Percentiles rank a stretch among this genome's conserved stretches.
phyloP scores from a whole-genome alignment of 2,329 filamentous ascomycete genomes.

The Sphaerulina musiva region DNA sequence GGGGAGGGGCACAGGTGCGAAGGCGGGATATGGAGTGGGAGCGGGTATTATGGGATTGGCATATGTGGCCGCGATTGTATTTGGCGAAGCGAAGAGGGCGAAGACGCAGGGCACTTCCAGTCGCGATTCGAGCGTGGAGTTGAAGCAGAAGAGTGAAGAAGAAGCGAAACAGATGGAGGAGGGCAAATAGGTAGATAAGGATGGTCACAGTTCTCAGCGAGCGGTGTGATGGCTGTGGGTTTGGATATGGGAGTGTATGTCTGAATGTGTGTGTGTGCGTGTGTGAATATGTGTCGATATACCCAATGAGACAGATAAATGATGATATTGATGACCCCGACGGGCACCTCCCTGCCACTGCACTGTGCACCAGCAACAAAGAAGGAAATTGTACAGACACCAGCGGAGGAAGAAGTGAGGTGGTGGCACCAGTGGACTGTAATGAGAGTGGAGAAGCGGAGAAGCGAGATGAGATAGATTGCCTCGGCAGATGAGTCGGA shows the following conservation, averaged over 20 bases:
- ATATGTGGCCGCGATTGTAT: conserved; percentile 35
- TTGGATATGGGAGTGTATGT: no score
- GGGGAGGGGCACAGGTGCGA: conserved; percentile 28
- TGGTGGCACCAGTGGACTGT: no score
- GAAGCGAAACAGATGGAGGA: conserved; percentile 1
- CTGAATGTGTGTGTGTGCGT: no score
- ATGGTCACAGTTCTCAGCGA: no score
- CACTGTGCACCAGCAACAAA: no score
- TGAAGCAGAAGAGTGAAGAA: neutral
- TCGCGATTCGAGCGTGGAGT: neutral
- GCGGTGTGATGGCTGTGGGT: no score
- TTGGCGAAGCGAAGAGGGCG: conserved; percentile 25
- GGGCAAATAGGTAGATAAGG: neutral
- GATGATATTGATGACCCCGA: neutral
- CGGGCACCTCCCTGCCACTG: no score
- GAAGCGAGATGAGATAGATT: no score
- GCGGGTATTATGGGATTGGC: conserved; percentile 43
- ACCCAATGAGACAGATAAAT: neutral
- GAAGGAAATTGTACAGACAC: no score
- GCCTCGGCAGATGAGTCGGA: no score
- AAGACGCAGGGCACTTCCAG: conserved; percentile 6
- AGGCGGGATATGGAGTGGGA: conserved; percentile 46
- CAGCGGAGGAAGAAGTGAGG: no score
- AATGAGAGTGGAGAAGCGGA: no score
- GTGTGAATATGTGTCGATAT: neutral